phyloP scores from a whole-genome alignment of 148 eudicot genomes.

The Camellia granthamiana region DNA sequence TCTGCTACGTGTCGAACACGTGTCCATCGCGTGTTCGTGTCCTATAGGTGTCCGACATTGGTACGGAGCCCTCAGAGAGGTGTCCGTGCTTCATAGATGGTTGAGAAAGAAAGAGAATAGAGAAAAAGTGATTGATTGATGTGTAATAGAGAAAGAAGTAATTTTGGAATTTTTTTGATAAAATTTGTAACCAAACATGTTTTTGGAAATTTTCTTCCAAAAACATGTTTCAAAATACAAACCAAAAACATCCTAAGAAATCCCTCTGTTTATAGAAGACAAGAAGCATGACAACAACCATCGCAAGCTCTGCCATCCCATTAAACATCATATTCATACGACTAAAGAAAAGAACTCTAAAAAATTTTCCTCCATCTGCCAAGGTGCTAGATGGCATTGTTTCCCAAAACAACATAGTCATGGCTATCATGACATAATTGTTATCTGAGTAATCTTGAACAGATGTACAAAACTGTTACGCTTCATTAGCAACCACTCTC shows the following conservation, averaged over 20 bases:
- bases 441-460: constrained; percentile 68
- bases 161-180: no score
- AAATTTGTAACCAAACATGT: no score
- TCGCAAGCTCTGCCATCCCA: constrained; percentile 63
- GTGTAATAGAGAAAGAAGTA: no score
- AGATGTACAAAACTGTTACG: constrained; percentile 58
- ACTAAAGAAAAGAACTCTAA: constrained; percentile 64
- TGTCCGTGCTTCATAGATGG: no score
- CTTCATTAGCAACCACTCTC: constrained; percentile 77
- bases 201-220: no score
- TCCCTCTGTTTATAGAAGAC: constrained; percentile 72
- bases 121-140: no score
- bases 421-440: constrained; percentile 59
- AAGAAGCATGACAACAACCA: constrained; percentile 60
- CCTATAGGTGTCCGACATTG: no score
- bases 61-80: no score
- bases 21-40: no score
- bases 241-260: constrained; percentile 13
- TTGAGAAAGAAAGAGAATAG: no score
- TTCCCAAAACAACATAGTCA: constrained; percentile 59
- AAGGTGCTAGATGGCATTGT: constrained; percentile 49
- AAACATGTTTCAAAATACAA: no score
- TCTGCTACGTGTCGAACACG: no score
- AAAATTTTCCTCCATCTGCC: constrained; percentile 53
- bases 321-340: constrained; percentile 63